These are phyloP conservation scores for Byssoonygena ceratinophila DNA, from an alignment of 2,329 filamentous ascomycete genomes.

Conservation along the genomic window DNA sequence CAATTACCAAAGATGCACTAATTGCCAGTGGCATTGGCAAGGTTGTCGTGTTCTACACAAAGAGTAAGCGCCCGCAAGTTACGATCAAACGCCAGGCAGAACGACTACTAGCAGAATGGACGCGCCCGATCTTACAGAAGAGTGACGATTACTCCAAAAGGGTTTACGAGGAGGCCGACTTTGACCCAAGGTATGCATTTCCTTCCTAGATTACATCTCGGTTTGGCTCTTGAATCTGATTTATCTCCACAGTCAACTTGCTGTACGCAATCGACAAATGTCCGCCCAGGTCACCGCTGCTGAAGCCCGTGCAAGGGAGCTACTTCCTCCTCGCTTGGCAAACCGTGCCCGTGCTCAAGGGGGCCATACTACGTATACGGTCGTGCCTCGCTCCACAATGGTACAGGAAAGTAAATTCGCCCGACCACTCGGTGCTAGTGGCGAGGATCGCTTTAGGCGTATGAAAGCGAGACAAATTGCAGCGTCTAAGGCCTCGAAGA, in stretches of 20 bases:
- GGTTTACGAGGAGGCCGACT: conserved; percentile 47
- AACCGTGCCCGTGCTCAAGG: conserved; percentile 51
- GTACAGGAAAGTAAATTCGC: conserved; percentile 38
- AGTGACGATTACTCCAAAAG: conserved; percentile 92
- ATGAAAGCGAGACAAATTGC: conserved; percentile 41
- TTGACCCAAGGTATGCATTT: conserved; percentile 44
- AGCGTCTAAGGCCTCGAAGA: conserved; percentile 32
- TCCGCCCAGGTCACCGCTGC: conserved; percentile 35
- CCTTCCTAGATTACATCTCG: not conserved
- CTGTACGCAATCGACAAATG: conserved; percentile 17
- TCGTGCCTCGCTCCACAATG: conserved; percentile 51
- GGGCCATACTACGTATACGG: conserved; percentile 50
- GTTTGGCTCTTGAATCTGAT: not conserved
- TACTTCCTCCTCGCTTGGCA: conserved; percentile 43
- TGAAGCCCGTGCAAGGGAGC: conserved; percentile 42
- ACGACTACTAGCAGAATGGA: conserved; percentile 89
- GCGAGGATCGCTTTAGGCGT: conserved; percentile 40
- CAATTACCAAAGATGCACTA: conserved; percentile 82
- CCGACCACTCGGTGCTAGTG: conserved; percentile 37
- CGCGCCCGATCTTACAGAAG: conserved; percentile 80
- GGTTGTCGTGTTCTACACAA: conserved; percentile 92
- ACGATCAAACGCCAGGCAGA: conserved; percentile 90
- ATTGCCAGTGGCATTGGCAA: conserved; percentile 90
- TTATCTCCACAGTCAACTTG: conserved; percentile 2
- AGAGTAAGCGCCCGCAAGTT: conserved; percentile 78